A percentile compares a stretch with the other conserved stretches of the same genome.
Evolutionary conservation across 768 basidiomycete genomes (phyloP).

Genomic region (Lentinus tigrinus): DNA sequence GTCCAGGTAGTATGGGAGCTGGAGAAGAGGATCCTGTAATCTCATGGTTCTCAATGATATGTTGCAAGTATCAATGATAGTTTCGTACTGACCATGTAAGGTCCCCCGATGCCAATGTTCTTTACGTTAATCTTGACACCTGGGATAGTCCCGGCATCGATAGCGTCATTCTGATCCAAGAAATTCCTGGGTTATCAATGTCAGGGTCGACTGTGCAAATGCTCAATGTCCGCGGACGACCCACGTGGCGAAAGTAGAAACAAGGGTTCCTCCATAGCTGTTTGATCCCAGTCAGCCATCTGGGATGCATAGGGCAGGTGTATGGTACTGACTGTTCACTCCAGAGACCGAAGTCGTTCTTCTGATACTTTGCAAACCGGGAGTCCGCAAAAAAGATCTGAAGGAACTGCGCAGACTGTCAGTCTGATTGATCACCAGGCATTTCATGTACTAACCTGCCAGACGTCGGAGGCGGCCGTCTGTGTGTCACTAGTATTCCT

Average conservation of each 20-base stretch:
- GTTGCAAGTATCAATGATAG: neutral
- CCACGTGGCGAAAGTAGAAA: constrained; percentile 33
- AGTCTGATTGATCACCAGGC: neutral
- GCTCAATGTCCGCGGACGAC: neutral
- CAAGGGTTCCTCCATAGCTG: constrained; percentile 37
- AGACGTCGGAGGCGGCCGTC: constrained; percentile 54
- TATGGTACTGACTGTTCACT: constrained; percentile 51
- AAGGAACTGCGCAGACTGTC: constrained; percentile 37
- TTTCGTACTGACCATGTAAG: constrained; percentile 45
- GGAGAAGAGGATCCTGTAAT: constrained; percentile 37
- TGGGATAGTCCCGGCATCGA: constrained; percentile 40
- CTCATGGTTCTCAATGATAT: neutral
- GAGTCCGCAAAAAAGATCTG: constrained; percentile 59
- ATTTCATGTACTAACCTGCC: constrained; percentile 29
- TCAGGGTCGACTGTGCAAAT: neutral
- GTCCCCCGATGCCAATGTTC: constrained; percentile 58
- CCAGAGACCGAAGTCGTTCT: constrained; percentile 55
- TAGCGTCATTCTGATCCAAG: constrained; percentile 56
- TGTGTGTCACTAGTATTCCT: constrained; percentile 48
- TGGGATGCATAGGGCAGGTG: neutral
- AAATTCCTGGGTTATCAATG: constrained; percentile 37
- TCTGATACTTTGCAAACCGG: constrained; percentile 47
- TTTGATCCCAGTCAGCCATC: constrained; percentile 11
- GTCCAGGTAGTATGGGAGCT: constrained; percentile 55
- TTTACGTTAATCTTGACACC: constrained; percentile 55